These are phyloP conservation scores for Ophiostoma triangulosporum DNA, from an alignment of 2,329 filamentous ascomycete genomes.

Conservation along the genomic window DNA sequence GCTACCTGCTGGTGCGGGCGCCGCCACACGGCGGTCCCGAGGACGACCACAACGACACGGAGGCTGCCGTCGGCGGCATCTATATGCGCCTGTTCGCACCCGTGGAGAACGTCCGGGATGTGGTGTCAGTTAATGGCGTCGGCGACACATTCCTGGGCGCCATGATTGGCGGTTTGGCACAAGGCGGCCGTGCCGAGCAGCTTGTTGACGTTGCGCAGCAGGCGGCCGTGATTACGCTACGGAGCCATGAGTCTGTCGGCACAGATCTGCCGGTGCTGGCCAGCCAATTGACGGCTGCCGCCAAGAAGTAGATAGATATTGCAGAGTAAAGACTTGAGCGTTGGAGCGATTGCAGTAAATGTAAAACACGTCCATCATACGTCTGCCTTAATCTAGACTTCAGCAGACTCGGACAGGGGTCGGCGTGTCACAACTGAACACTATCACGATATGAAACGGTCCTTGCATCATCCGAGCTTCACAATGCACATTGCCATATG, in stretches of 20 bases:
- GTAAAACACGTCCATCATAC: too few relatives aligned
- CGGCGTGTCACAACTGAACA: background rate
- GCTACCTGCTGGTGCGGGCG: constrained; percentile 60
- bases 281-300: constrained; percentile 14
- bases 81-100: constrained; percentile 67
- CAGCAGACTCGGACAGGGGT: too few relatives aligned
- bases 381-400: too few relatives aligned
- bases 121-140: constrained; percentile 85
- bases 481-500: constrained; percentile 1
- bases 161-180: constrained; percentile 63
- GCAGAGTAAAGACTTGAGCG: background rate
- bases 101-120: constrained; percentile 50
- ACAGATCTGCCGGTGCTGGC: constrained; percentile 15
- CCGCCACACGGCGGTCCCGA: constrained; percentile 1
- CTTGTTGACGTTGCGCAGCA: constrained; percentile 69
- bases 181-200: constrained; percentile 40
- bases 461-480: constrained; percentile 6
- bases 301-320: background rate
- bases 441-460: constrained; percentile 1
- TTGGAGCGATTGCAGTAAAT: too few relatives aligned
- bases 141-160: constrained; percentile 89
- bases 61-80: constrained; percentile 49
- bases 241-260: constrained; percentile 56
- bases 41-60: constrained; percentile 27
- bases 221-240: constrained; percentile 67